Evolutionary conservation across 176 grass and related monocot genomes (phyloP), one percentile per base, ranked within the genome.

Genomic region (Musa itinerans): DNA sequence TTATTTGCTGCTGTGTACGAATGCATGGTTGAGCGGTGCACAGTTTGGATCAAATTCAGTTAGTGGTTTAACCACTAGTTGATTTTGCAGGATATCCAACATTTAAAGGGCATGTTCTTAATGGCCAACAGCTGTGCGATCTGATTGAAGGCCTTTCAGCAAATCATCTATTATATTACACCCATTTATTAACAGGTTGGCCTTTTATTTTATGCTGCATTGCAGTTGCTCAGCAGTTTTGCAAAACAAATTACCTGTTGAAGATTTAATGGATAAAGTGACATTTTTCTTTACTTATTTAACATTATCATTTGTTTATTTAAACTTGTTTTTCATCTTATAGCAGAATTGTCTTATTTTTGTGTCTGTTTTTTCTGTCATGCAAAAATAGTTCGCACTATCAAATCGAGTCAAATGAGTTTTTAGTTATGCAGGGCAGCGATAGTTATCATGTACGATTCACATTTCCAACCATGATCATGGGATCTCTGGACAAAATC

Each of bases 131-230:
- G 69, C 79, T 96, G 12, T 92, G 89, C 83, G 85, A 92, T 80
- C 86, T 96, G 55, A 86, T 96, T 75, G 87, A 90, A 88, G 93
- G 89, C 19, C 85, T 96, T 29, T 80, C 64, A 52, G 83, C 81
- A 80, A 96, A 96, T 74, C 65, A 90, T 56, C 79, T 92, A 72
- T 78, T 96, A 64, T 91, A 90, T 29, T 96, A 96, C 81, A 96
- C 93, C 17, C 89, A 96, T 92, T 85, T 96, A 80, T 86, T 96
- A 80, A 96, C 93, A 81, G 93, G 93, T 92, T 48, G 83, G 73
- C 65, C 66, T 65, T 72, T 78, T 20, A 13, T 66, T 10, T 66
- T 66, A 22, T 66, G 9, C 22, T 66, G 5, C 23, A 66, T 22
- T 68, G 13, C 11, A 51, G 34, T 43, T 43, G 34, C 34, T 43